Percentiles rank a stretch among this genome's conserved stretches.
Conservation (phyloP, 78 protist species). For the Creolimax fragrantissima region DNA sequence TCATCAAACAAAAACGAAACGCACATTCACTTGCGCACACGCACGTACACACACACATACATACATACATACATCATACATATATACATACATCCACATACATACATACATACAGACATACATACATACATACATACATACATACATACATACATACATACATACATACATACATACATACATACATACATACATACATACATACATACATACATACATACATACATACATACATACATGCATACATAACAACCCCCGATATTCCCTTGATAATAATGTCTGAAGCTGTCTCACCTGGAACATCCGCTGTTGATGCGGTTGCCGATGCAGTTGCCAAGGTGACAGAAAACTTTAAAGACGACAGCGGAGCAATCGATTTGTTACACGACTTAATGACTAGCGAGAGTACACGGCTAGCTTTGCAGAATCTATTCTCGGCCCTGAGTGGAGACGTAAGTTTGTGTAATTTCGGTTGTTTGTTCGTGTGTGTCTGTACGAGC, state of each 20-base stretch:
- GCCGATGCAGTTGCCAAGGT: background rate
- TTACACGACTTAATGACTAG: background rate
- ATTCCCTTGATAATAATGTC: too few relatives aligned
- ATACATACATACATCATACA: background rate
- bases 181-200: background rate
- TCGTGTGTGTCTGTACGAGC: background rate
- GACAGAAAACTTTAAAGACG: background rate
- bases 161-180: background rate
- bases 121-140: background rate
- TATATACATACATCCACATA: background rate
- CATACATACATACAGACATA: background rate
- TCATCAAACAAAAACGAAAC: background rate
- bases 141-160: background rate
- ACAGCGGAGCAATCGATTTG: background rate
- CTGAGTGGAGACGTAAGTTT: background rate
- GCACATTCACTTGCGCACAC: background rate
- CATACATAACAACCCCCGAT: too few relatives aligned
- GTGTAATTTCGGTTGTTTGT: background rate
- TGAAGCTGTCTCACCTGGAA: too few relatives aligned
- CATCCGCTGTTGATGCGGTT: background rate
- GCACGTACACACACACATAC: background rate
- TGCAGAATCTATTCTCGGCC: background rate
- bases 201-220: background rate
- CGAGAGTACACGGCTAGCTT: background rate
- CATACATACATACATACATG: background rate